Conservation (phyloP, 768 basidiomycete genomes). For the Coprinellus micaceus region DNA sequence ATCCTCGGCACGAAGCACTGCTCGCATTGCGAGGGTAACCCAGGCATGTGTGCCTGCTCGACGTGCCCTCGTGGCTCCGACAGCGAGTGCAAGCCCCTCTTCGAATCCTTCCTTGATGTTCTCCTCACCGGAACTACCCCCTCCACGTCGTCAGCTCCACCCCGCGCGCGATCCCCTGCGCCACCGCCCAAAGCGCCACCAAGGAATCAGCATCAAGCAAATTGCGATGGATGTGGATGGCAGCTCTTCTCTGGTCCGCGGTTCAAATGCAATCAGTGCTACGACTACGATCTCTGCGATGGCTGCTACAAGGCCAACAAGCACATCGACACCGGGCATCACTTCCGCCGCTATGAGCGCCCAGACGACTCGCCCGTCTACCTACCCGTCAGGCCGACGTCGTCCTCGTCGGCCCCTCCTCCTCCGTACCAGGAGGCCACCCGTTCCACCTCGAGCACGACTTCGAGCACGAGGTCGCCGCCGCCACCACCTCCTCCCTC, state of each 20-base stretch:
- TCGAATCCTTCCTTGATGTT: constrained; percentile 12
- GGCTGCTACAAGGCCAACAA: constrained; percentile 11
- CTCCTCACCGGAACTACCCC: constrained; percentile 5
- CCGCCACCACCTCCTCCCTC: not conserved
- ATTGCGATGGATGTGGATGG: constrained; percentile 18
- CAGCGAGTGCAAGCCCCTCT: constrained; percentile 15
- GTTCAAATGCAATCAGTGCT: constrained; percentile 16
- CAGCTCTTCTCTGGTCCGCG: constrained; percentile 12
- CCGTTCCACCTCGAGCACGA: not conserved
- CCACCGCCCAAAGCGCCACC: not conserved
- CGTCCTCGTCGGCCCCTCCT: not conserved
- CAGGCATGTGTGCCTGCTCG: constrained; percentile 13
- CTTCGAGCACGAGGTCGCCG: constrained; percentile 3
- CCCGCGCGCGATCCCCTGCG: constrained; percentile 2
- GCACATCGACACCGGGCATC: constrained; percentile 1
- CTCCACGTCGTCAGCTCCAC: constrained; percentile 1
- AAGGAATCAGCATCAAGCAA: constrained; percentile 10
- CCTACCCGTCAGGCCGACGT: not conserved
- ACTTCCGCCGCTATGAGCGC: constrained; percentile 1
- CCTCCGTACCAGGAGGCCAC: constrained; percentile 4
- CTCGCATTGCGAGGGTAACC: constrained; percentile 15
- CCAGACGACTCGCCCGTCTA: constrained; percentile 5
- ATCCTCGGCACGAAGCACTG: constrained; percentile 15
- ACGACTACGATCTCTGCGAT: constrained; percentile 18
- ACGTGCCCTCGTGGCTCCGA: constrained; percentile 8